Base-by-base conservation (phyloP, 2,329 filamentous ascomycete genomes). In the Sclerotinia glacialis region DNA sequence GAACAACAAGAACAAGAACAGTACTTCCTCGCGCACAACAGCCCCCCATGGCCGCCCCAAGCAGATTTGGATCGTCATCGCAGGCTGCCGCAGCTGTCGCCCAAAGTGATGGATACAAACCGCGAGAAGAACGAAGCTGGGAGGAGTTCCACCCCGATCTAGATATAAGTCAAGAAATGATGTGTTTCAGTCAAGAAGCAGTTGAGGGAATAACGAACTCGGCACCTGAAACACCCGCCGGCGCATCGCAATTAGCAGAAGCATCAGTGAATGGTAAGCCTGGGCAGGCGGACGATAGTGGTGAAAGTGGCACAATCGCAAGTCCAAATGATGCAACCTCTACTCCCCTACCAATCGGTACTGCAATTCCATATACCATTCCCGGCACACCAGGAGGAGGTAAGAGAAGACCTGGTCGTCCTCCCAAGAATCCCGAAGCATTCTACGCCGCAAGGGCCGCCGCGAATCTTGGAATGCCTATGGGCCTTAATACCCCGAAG, bases 81-180 rank as follows among this genome's bases (percentile, higher is more conserved):
- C 92, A 89, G n/a, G 92, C 94, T 16, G 93, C 93, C 37, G 92
- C 93, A 61, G 93, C 91, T 5, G 90, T 95, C 67, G 91, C 92
- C 72, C 93, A 97, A 76, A 93, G 88, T 74, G 95, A 98, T 80
- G 93, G 94, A 61, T 98, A 98, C 79, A 99, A 99, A 77, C 95
- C 95, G 42, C 86, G 95, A 75, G 95, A 99, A 79, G 95, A 99
- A 80, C 88, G 94, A 69, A 92, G 92, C 63, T 99, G 94, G 93
- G 93, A 97, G 75, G 95, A 99, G 77, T 98, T 98, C 71, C 95
- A 99, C 78, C 93, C 92, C 0, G 92, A 97, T 74, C 85, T 99
- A 63, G 93, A 98, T 79, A 93, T 97, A 59, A 92, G 97, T 66
- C 85, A 85, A 16, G 86, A 85, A 5, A 89, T 97, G 70, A 86